Evolutionary conservation across 2,329 filamentous ascomycete genomes (phyloP).

Genomic region (Fusarium nematophilum): DNA sequence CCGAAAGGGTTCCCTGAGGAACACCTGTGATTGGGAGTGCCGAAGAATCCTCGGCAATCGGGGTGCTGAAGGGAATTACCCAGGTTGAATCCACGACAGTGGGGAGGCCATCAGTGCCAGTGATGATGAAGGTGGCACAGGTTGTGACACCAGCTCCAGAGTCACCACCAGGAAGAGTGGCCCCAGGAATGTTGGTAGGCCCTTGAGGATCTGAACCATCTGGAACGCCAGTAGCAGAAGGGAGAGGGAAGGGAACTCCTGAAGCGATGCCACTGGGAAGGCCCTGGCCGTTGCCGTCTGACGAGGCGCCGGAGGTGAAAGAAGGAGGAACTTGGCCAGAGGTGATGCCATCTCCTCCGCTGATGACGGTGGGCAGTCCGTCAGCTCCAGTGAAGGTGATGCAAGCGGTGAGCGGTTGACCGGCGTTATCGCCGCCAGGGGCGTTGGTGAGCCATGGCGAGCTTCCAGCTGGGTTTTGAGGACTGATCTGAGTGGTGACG

Average conservation of each 20-base stretch:
- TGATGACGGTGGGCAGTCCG: slow-evolving; percentile 45
- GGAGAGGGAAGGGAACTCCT: slow-evolving; percentile 25
- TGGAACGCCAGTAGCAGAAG: slow-evolving; percentile 18
- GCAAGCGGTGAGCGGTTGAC: slow-evolving; percentile 25
- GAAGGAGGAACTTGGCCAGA: slow-evolving; percentile 26
- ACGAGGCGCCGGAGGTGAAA: slow-evolving; percentile 12
- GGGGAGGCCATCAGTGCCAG: slow-evolving; percentile 48
- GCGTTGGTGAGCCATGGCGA: slow-evolving; percentile 27
- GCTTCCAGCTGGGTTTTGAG: slow-evolving; percentile 27
- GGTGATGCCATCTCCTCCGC: slow-evolving; percentile 11
- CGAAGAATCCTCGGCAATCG: slow-evolving; percentile 22
- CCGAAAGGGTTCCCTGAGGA: slow-evolving; percentile 26
- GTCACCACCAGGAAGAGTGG: slow-evolving; percentile 12
- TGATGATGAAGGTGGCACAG: slow-evolving; percentile 45
- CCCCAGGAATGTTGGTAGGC: slow-evolving; percentile 18
- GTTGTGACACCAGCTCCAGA: slow-evolving; percentile 33
- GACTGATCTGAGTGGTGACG: slow-evolving; percentile 27
- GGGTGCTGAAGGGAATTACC: slow-evolving; percentile 39
- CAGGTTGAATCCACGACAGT: slow-evolving; percentile 51
- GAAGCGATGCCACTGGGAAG: slow-evolving; percentile 27
- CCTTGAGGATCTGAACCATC: slow-evolving; percentile 10
- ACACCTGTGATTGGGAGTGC: slow-evolving; percentile 21
- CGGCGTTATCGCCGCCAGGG: slow-evolving; percentile 17
- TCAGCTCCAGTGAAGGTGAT: slow-evolving; percentile 39
- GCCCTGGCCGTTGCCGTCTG: slow-evolving; percentile 23